Percentiles rank a stretch among this genome's conserved stretches.
phyloP scores from a whole-genome alignment of 106 monocot genomes.

The Hemerocallis citrina region DNA sequence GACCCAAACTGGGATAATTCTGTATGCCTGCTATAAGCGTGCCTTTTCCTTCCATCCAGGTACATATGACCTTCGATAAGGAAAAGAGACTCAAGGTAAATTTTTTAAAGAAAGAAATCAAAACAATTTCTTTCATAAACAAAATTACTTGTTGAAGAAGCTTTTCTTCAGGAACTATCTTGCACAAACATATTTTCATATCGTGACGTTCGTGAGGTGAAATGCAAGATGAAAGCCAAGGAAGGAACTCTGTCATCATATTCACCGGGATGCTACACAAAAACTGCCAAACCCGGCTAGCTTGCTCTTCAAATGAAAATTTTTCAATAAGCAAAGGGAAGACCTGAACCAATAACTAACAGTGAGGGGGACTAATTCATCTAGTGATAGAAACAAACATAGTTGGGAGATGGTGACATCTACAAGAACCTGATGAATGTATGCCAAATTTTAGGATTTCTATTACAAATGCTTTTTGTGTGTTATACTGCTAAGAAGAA shows the following conservation, averaged over 20 bases:
- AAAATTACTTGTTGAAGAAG: constrained; percentile 93
- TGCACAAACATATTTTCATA: constrained; percentile 69
- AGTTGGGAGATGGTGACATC: too few relatives aligned
- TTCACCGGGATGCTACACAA: constrained; percentile 96
- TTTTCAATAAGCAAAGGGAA: constrained; percentile 91
- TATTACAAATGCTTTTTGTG: too few relatives aligned
- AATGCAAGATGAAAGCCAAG: constrained; percentile 84
- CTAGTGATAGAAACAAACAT: too few relatives aligned
- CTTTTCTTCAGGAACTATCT: constrained; percentile 82
- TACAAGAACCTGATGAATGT: too few relatives aligned
- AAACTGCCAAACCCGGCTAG: constrained; percentile 93
- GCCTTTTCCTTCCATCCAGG: constrained; percentile 77
- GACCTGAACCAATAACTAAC: constrained; percentile 42
- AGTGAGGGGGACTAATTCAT: too few relatives aligned
- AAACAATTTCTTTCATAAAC: too few relatives aligned
- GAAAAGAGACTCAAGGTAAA: neutral
- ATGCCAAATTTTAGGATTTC: too few relatives aligned
- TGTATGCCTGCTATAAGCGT: neutral
- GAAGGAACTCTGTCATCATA: constrained; percentile 86
- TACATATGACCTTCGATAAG: constrained; percentile 55
- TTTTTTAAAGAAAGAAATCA: too few relatives aligned
- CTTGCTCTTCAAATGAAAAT: constrained; percentile 91
- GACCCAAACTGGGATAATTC: constrained; percentile 5
- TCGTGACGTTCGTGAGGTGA: constrained; percentile 76
- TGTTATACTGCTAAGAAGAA: too few relatives aligned